Percentiles rank a stretch among this genome's conserved stretches.
These are phyloP conservation scores for Blepharisma japonicum DNA, from an alignment of 73 alveolate species.

Conservation along the genomic window DNA sequence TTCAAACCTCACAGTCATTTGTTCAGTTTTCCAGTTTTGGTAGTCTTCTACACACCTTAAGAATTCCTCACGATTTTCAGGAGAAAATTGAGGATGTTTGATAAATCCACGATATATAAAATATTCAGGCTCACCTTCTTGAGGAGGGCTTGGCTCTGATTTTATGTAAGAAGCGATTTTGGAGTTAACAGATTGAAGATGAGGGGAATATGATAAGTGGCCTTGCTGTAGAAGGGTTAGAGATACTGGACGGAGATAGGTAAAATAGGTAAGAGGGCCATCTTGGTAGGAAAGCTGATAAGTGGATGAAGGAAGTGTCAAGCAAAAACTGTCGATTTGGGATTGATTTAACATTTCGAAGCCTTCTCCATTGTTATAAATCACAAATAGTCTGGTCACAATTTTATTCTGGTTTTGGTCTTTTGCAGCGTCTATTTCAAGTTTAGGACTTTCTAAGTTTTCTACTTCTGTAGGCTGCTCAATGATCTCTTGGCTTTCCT, in stretches of 20 bases:
- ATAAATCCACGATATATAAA: neutral
- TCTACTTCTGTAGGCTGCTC: neutral
- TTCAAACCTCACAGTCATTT: neutral
- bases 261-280: too few relatives aligned
- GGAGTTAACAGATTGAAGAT: too few relatives aligned
- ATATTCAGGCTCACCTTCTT: neutral
- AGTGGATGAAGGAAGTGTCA: neutral
- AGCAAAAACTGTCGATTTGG: slow-evolving; percentile 40
- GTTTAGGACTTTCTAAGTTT: slow-evolving; percentile 34
- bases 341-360: slow-evolving; percentile 37
- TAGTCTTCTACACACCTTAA: neutral
- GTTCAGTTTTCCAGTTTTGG: neutral
- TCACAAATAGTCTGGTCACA: slow-evolving; percentile 52
- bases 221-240: too few relatives aligned
- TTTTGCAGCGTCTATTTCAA: slow-evolving; percentile 42
- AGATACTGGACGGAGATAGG: too few relatives aligned
- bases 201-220: too few relatives aligned
- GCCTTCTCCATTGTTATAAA: slow-evolving; percentile 52
- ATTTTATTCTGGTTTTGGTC: slow-evolving; percentile 46
- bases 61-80: neutral
- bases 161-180: too few relatives aligned
- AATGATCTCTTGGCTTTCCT: slow-evolving; percentile 50
- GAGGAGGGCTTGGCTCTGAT: too few relatives aligned
- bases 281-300: too few relatives aligned
- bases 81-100: slow-evolving; percentile 9